Conservation (phyloP, 176 grass and related monocot genomes). For the Triticum timopheevii region DNA sequence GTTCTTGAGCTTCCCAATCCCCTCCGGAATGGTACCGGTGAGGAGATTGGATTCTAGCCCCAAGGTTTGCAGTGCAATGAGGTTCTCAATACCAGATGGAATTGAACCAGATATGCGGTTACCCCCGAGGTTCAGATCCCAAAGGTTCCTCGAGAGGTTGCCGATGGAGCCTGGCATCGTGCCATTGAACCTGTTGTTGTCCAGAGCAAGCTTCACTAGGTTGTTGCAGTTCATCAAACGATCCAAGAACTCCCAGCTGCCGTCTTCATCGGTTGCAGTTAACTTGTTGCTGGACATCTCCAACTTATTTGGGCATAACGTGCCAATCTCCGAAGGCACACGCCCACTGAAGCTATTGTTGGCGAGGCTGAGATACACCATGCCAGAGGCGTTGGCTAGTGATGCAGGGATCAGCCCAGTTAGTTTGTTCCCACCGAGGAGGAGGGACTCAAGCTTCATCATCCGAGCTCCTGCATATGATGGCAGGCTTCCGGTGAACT, state of each 20-base stretch:
- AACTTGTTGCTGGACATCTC: neutral
- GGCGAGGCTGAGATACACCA: conserved; percentile 22
- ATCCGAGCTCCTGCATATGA: neutral
- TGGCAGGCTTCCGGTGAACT: conserved; percentile 15
- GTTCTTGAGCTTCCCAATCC: conserved; percentile 41
- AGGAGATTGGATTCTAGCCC: conserved; percentile 27
- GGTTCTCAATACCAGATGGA: conserved; percentile 12
- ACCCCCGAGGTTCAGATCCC: conserved; percentile 12
- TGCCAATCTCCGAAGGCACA: conserved; percentile 28
- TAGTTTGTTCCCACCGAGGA: conserved; percentile 21
- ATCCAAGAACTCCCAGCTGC: conserved; percentile 27
- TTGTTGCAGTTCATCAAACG: conserved; percentile 30
- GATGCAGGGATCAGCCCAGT: conserved; percentile 5
- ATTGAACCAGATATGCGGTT: conserved; percentile 40
- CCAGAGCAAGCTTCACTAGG: neutral
- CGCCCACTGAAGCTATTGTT: conserved; percentile 25
- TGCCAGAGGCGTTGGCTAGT: conserved; percentile 13
- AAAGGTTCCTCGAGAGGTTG: conserved; percentile 23
- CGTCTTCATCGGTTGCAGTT: neutral
- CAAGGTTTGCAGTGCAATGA: conserved; percentile 30
- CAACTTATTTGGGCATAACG: neutral
- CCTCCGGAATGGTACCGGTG: conserved; percentile 33
- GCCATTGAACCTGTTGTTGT: conserved; percentile 33
- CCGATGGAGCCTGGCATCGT: conserved; percentile 27
- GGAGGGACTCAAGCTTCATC: neutral